phyloP scores from a whole-genome alignment of 2,329 filamentous ascomycete species.

The Diaporthe sp. region DNA sequence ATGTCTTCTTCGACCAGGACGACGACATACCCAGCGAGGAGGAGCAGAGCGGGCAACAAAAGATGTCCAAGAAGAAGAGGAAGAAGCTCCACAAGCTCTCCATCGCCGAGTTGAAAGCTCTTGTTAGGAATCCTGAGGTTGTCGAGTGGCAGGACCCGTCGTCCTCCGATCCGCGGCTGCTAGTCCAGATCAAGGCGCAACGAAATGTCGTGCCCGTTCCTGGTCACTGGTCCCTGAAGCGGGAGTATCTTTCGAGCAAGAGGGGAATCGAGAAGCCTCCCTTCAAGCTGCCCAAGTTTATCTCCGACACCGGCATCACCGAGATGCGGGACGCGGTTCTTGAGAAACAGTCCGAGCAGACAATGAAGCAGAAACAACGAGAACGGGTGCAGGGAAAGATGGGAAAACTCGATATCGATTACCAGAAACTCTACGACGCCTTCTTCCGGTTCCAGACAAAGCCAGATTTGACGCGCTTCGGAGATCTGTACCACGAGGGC shows the following conservation, averaged over 20 bases:
- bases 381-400: conserved; percentile 96
- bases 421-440: conserved; percentile 97
- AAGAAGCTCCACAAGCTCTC: conserved; percentile 94
- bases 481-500: conserved; percentile 99
- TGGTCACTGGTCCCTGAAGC: conserved; percentile 93
- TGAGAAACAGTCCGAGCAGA: conserved; percentile 94
- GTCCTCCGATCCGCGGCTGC: conserved; percentile 86
- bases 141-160: conserved; percentile 98
- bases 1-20: conserved; percentile 86
- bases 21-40: conserved; percentile 90
- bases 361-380: conserved; percentile 93
- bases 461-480: conserved; percentile 91
- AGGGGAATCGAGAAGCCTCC: conserved; percentile 95
- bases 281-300: conserved; percentile 94
- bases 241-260: conserved; percentile 97
- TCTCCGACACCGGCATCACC: conserved; percentile 95
- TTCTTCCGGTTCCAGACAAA: conserved; percentile 99
- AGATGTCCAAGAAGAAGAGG: conserved; percentile 93
- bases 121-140: conserved; percentile 91
- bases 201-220: conserved; percentile 97
- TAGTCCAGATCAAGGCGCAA: conserved; percentile 95
- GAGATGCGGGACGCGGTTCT: conserved; percentile 98
- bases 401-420: conserved; percentile 97
- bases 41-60: conserved; percentile 76
- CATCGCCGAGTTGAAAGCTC: conserved; percentile 93